Conservation (phyloP, 2,329 filamentous ascomycete genomes). For the Paracoccidioides lutzii region DNA sequence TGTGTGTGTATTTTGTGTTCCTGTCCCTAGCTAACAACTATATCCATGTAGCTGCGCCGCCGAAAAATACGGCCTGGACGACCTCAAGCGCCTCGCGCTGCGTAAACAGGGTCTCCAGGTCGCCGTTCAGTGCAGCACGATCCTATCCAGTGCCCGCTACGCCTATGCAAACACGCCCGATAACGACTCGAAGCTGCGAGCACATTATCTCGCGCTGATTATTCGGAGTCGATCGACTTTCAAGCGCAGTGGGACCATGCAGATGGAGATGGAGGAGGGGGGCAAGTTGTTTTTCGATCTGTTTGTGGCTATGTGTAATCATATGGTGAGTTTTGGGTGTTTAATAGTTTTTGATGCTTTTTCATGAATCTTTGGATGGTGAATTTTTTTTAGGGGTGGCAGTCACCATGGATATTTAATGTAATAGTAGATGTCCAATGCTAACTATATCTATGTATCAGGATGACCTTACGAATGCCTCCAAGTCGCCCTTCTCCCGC, state of each 20-base stretch:
- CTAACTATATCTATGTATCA: not conserved
- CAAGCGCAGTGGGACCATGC: constrained; percentile 90
- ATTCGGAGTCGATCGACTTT: constrained; percentile 79
- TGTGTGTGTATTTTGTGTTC: not conserved
- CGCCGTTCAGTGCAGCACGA: constrained; percentile 72
- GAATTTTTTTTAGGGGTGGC: too few relatives aligned
- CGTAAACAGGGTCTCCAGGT: constrained; percentile 82
- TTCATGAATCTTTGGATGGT: too few relatives aligned
- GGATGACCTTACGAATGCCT: constrained; percentile 16
- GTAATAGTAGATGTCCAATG: too few relatives aligned
- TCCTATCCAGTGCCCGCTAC: constrained; percentile 74
- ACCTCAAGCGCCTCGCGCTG: constrained; percentile 71
- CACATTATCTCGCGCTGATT: constrained; percentile 84
- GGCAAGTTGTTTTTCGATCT: constrained; percentile 85
- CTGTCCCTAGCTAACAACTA: constrained; percentile 5
- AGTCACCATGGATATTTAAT: too few relatives aligned
- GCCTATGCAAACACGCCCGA: constrained; percentile 83
- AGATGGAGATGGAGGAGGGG: constrained; percentile 82
- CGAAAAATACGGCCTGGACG: constrained; percentile 68
- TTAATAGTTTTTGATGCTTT: not conserved
- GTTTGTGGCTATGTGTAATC: constrained; percentile 85
- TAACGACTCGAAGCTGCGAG: constrained; percentile 76
- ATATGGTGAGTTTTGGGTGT: constrained; percentile 51
- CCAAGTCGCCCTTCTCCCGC: constrained; percentile 14
- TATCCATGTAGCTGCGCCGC: constrained; percentile 51